Evolutionary conservation across 2,329 filamentous ascomycete genomes (phyloP), one percentile per base, ranked within the genome.

Genomic region (Rachicladosporium sp.): DNA sequence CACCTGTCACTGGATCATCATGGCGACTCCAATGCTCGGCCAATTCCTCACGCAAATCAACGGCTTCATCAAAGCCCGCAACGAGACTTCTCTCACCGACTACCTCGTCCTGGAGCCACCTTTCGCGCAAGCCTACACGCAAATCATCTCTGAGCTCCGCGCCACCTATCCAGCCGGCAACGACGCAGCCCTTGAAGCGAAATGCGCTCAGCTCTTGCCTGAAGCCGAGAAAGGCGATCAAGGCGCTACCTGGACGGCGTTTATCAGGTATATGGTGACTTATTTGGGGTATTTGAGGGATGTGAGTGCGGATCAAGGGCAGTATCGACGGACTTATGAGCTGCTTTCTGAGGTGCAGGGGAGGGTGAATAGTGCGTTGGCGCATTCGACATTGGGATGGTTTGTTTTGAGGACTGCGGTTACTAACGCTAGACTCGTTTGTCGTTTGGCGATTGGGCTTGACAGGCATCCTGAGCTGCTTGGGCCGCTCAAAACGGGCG

Each of bases 391-490:
- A 9, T 79, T 87, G 56, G 89, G 89, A 27, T 74, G 80, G 23
- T 73, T 94, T 52, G 76, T 95, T 51, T 74, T 95, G 31, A 80
- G 85, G 32, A 87, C 85, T 3, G 83, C 86, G 55, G 78, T 94
- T 51, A 81, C 82, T 23, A 74, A 93, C 38, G 89, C 83, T 27
- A 78, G 82, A 49, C 77, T 85, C 6, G 74, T 95, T 15, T 81
- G 85, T 6, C 79, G 80, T 48, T 72, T 95, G 41, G 88, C 88
- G 19, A 85, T 94, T 66, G 81, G 77, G 37, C 71, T 95, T 31
- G 86, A 89, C 58, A 81, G 80, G 46, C 76, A 78, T 39, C 87
- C 87, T 0, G 80, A 91, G 45, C 67, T 95, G 34, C 80, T 82
- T 36, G 73, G 78, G 50, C 65, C 87, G n/a, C 51, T 65, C 33